phyloP scores from a whole-genome alignment of 2,329 filamentous ascomycete genomes.

The Xylariales sp. region DNA sequence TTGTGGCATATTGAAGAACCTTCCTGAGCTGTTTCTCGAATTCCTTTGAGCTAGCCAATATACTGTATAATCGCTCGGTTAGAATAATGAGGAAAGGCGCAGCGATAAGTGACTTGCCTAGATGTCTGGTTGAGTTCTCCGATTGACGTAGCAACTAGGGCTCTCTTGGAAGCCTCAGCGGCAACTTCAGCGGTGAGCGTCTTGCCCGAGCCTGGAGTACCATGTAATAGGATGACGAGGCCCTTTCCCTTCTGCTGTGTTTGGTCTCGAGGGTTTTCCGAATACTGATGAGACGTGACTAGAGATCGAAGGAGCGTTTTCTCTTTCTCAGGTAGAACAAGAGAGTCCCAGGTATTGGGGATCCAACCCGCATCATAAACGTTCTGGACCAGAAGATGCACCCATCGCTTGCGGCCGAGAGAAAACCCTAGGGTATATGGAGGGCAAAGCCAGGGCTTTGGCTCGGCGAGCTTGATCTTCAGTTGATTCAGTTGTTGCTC shows the following conservation, averaged over 20 bases:
- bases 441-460: constrained; percentile 44
- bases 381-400: constrained; percentile 44
- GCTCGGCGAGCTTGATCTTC: constrained; percentile 33
- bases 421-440: constrained; percentile 48
- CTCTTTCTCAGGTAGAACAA: constrained; percentile 45
- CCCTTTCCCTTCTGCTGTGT: constrained; percentile 53
- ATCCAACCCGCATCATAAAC: constrained; percentile 45
- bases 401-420: constrained; percentile 45
- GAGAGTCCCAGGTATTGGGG: constrained; percentile 42
- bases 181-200: constrained; percentile 54
- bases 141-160: constrained; percentile 44
- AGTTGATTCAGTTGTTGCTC: constrained; percentile 40
- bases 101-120: constrained; percentile 29
- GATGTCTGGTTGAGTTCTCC: constrained; percentile 43
- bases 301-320: constrained; percentile 47
- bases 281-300: constrained; percentile 46
- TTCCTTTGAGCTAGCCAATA: constrained; percentile 31
- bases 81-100: constrained; percentile 5
- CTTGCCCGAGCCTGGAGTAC: constrained; percentile 53
- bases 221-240: constrained; percentile 52
- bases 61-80: constrained; percentile 26
- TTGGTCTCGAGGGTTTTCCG: constrained; percentile 43
- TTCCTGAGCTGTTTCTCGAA: constrained; percentile 47
- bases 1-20: constrained; percentile 45
- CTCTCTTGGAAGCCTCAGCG: constrained; percentile 44